Base-by-base conservation (phyloP, 1,284 basidiomycete genomes). In the Porodaedalea pini region DNA sequence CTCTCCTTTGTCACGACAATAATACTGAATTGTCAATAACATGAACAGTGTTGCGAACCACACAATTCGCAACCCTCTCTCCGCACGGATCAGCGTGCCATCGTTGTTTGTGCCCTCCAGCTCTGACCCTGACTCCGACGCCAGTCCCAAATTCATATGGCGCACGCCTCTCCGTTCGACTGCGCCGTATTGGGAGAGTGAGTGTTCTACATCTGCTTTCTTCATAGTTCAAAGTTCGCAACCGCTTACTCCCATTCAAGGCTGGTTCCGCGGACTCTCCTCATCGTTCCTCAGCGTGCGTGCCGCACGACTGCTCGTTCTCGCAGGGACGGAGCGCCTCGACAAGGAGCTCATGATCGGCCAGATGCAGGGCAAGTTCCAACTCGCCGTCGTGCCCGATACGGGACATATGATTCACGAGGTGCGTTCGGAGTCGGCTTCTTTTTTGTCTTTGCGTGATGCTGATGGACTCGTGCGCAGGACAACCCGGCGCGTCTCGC, bases 361-460 rank as follows among this genome's bases (percentile, higher is more conserved):
- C 0, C 96, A 99, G 71, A 98, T 99, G 96, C 88, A 91, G 73
- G 95, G 95, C 57, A 98, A 98, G 70, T 98, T 98, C 73, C 96
- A 98, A 72, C 80, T 98, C 65, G 86, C 84, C 21, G 93, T 98
- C 25, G 82, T 97, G 61, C 81, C 83, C 2, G 85, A 85, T 19
- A 92, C 93, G 0, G 96, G 96, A 0, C 96, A 99, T 68, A 90
- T 96, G 74, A 71, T 99, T 43, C 96, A 98, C 56, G 95, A 98
- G 80, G 94, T 92, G 59, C 54, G 79, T 65, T 53, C 23, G 6
- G 15, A 55, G 19, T 25, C 4, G 36, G 41, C 39, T 23, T n/a
- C 5, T 50, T 25, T 11, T 29, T 21, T n/a, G 17, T 6, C 6
- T 29, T 43, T 43, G 5, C 32, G 3, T 41, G 7, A 19, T 41